Evolutionary conservation across 768 basidiomycete genomes (phyloP), one percentile per base, ranked within the genome.

Genomic region (Boletus edulis): DNA sequence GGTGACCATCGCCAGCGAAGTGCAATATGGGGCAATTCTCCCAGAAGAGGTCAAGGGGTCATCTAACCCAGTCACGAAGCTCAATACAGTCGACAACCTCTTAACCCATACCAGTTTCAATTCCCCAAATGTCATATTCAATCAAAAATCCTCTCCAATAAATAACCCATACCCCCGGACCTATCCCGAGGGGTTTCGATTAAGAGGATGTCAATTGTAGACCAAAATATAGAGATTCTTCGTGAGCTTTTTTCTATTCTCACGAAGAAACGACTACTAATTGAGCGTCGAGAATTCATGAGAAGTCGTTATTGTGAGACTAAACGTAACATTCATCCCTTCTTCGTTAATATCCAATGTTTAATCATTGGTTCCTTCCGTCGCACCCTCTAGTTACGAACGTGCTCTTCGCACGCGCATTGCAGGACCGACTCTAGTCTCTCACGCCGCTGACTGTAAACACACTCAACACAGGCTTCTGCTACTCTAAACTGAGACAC

Each of bases 1-100:
- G 35, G 68, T 72, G 27, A 47, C 75, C 14, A 67, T 74, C 4
- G 40, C 71, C 0, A 76, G 74, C 37, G 66, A 54, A 1, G 46
- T 62, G 0, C 70, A 71, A 29, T 66, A 67, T 43, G 61, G 46
- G 51, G 45, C 45, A 0, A 35, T 20, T 9, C 20, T 71, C 31
- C 47, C 57, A 0, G 46, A 66, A n/a, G 66, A 68, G 2, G 60
- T 57, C 27, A 49, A 62, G 9, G 13, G 17, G 3, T 58, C 62
- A 3, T 37, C 58, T 3, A 64, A 62, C 18, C 71, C 68, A 8
- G 14, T 74, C 1, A 48, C 63, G 27, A 66, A 10, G 9, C 63
- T 76, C 14, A 65, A 40, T 14, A n/a, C n/a, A n/a, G n/a, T n/a
- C n/a, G n/a, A n/a, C n/a, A n/a, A n/a, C n/a, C n/a, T n/a, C n/a